Evolutionary conservation across 2,329 filamentous ascomycete species (phyloP), one percentile per base, ranked within the genome.

Genomic region (Ophiobolus disseminans): DNA sequence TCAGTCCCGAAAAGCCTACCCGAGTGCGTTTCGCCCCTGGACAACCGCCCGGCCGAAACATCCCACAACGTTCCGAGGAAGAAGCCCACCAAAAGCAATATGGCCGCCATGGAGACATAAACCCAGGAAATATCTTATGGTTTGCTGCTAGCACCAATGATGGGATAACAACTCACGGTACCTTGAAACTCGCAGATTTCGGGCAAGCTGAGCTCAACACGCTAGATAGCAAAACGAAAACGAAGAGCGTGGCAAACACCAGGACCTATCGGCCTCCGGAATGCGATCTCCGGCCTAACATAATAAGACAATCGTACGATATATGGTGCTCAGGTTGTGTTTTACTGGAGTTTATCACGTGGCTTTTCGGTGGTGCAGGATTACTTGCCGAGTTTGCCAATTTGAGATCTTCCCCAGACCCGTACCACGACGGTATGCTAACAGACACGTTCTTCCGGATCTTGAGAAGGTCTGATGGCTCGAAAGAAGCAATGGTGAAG

Each of bases 271-370:
- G 51, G 6, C 51, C 58, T 10, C 53, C 53, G 10, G 56, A 62
- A 34, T 50, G 52, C n/a, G 54, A 58, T 19, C 4, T 43, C 1
- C 10, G 22, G 4, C n/a, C 42, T 3, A 38, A 13, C 17, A 13
- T 26, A 0, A 55, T 60, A 5, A 43, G 41, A 0, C 56, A 58
- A 1, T 40, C 50, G 0, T 62, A 59, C n/a, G 57, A 62, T 13
- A 53, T 64, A 2, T 64, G 61, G 59, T 59, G 57, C 19, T 30
- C 62, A 16, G 61, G 61, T 1, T 62, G 61, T 20, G 54, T 64
- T 2, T 52, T 36, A 17, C 40, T 62, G 1, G 59, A 64, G 11
- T 60, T 62, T 13, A 14, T 48, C 0, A 39, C 57, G 0, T 64
- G 57, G 55, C 21, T 52, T 3, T 23, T 59, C 1, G 57, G 57